A percentile compares a stretch with the other conserved stretches of the same genome.
Evolutionary conservation across 345 rosid species (phyloP).

Genomic region (Trapa incisa): DNA sequence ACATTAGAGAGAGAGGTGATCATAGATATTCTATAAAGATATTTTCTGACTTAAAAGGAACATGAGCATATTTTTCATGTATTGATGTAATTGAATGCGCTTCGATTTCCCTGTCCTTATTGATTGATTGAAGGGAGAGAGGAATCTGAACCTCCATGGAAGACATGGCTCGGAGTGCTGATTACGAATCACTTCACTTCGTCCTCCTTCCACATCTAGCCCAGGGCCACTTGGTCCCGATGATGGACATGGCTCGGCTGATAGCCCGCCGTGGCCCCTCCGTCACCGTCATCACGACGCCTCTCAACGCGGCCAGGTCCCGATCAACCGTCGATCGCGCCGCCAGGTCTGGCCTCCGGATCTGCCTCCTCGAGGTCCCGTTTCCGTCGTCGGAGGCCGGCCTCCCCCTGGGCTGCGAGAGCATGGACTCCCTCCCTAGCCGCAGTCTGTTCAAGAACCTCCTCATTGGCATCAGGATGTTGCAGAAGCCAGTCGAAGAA

Average conservation of each 20-base stretch:
- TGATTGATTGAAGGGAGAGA: neutral
- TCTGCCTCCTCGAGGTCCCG: slow-evolving; percentile 12
- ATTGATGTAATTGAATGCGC: no score
- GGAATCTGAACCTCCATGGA: neutral
- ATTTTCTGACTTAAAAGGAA: no score
- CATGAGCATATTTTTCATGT: no score
- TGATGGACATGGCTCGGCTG: slow-evolving; percentile 31
- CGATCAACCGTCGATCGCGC: slow-evolving; percentile 1
- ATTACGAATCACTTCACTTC: slow-evolving; percentile 21
- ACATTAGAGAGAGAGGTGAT: no score
- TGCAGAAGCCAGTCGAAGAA: slow-evolving; percentile 13
- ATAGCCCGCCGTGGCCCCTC: slow-evolving; percentile 25
- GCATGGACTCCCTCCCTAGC: slow-evolving; percentile 21
- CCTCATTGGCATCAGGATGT: slow-evolving; percentile 10
- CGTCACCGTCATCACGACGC: slow-evolving; percentile 33
- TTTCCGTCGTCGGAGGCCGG: slow-evolving; percentile 21
- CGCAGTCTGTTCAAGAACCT: slow-evolving; percentile 8
- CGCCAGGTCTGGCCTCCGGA: slow-evolving; percentile 10
- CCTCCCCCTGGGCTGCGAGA: slow-evolving; percentile 26
- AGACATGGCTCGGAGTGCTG: neutral
- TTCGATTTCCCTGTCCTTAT: no score
- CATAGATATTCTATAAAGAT: no score
- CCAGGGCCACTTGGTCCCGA: slow-evolving; percentile 41
- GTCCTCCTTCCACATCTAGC: slow-evolving; percentile 35
- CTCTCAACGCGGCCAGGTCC: slow-evolving; percentile 16